These are phyloP conservation scores for Plasmodium falciparum DNA, from an alignment of 169 alveolate genomes.

Conservation along the genomic window DNA sequence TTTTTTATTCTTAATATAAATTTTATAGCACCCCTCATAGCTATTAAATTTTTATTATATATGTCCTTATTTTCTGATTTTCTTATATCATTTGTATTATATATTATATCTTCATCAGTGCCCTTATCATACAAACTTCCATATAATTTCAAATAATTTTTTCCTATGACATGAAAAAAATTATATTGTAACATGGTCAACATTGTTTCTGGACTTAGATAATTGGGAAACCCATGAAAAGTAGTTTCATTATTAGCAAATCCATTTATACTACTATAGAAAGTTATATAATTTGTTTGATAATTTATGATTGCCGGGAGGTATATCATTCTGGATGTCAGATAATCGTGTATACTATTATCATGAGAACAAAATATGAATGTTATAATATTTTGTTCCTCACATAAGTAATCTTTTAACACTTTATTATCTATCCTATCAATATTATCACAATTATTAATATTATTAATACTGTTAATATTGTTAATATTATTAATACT, in stretches of 20 bases:
- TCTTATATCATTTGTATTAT: not conserved
- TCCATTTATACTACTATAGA: slow-evolving; percentile 32
- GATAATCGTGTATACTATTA: slow-evolving; percentile 46
- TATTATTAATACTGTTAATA: too few relatives aligned
- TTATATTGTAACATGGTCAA: slow-evolving; percentile 57
- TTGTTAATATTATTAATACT: too few relatives aligned
- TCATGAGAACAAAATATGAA: slow-evolving; percentile 43
- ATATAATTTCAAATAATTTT: slow-evolving; percentile 26
- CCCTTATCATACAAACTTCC: slow-evolving; percentile 58
- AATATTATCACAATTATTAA: too few relatives aligned
- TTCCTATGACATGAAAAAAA: slow-evolving; percentile 36
- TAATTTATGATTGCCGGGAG: slow-evolving; percentile 58
- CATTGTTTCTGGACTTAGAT: slow-evolving; percentile 36
- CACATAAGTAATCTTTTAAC: not conserved
- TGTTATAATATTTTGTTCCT: slow-evolving; percentile 29
- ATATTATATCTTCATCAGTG: not conserved
- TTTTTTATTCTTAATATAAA: slow-evolving; percentile 23
- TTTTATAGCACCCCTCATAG: slow-evolving; percentile 16
- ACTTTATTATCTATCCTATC: slow-evolving; percentile 7
- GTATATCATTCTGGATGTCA: slow-evolving; percentile 31
- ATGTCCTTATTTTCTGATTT: slow-evolving; percentile 12
- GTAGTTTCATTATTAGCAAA: slow-evolving; percentile 35
- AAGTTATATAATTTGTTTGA: slow-evolving; percentile 52
- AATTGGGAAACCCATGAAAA: slow-evolving; percentile 64
- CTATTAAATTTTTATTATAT: not conserved